Evolutionary conservation across 2,329 filamentous ascomycete species (phyloP).

Genomic region (Sporothrix pallida): DNA sequence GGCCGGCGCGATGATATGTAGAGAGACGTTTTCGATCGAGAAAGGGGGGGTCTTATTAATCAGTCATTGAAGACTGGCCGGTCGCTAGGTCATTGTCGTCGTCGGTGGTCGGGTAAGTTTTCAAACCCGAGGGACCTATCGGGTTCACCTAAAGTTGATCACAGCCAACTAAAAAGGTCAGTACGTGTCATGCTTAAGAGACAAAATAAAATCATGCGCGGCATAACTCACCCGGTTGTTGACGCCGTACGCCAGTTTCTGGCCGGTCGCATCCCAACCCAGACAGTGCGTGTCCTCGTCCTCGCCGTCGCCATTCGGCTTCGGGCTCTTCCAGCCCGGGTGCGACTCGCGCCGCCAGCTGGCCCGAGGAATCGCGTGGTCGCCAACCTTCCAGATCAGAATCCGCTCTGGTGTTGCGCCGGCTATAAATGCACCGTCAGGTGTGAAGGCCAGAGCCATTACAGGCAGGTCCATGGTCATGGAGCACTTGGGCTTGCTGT

Average conservation of each 20-base stretch:
- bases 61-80: neutral
- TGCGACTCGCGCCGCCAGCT: slow-evolving; percentile 64
- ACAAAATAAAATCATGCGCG: no score
- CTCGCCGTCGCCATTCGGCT: slow-evolving; percentile 57
- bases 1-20: neutral
- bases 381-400: slow-evolving; percentile 69
- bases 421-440: slow-evolving; percentile 67
- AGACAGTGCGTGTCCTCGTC: slow-evolving; percentile 67
- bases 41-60: no score
- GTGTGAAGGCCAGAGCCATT: slow-evolving; percentile 65
- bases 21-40: neutral
- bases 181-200: neutral
- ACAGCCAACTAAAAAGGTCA: slow-evolving; percentile 37
- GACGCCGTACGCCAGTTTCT: slow-evolving; percentile 67
- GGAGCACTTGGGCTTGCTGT: slow-evolving; percentile 62
- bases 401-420: slow-evolving; percentile 64
- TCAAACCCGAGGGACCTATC: neutral
- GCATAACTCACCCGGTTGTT: slow-evolving; percentile 62
- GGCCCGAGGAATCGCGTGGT: slow-evolving; percentile 62
- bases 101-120: neutral
- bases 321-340: slow-evolving; percentile 64
- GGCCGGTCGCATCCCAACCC: slow-evolving; percentile 66
- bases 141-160: slow-evolving; percentile 38
- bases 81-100: neutral
- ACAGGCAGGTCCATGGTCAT: slow-evolving; percentile 65